Evolutionary conservation across 441 rosid genomes (phyloP), one percentile per base, ranked within the genome.

Genomic region (Gossypium davidsonii): DNA sequence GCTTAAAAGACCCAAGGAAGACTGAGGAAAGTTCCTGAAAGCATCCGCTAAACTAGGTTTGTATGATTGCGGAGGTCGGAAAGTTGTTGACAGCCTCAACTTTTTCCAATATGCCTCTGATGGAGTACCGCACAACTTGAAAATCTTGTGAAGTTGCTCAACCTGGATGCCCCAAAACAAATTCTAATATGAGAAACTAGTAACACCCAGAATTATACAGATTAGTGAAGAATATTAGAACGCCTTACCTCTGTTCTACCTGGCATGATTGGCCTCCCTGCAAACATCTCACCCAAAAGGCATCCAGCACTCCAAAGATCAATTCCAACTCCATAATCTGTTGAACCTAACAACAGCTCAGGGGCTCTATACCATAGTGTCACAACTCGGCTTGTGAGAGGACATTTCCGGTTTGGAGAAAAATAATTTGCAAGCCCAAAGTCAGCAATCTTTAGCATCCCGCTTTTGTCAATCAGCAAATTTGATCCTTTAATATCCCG

Each of bases 261-360:
- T 0, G 96, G 93, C 93, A 93, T 74, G 44, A 90, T 83, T 42
- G 94, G 93, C 78, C 75, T 79, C 74, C 92, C 91, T 0, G 78
- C 74, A 55, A 89, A 86, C 86, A 93, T 90, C 76, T 93, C 96
- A 3, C 93, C 96, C 72, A 93, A 73, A 76, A 91, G 89, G 75
- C 96, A 89, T 20, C 98, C 96, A 3, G 93, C 85, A 80, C 97
- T 93, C 97, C 91, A 93, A 55, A 93, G 79, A 82, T 93, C 97
- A 66, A 93, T 89, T 6, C 91, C 90, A 17, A 81, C 82, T 71
- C 91, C 94, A 75, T 93, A 88, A 46, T 84, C 79, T 5, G 92
- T 89, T 20, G 89, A 78, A 12, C 96, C 97, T 37, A 91, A 70
- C 63, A 93, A 58, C 0, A 93, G 87, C 71, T 93, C 97, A 34